Evolutionary conservation across 257 asterid genomes (phyloP), one percentile per base, ranked within the genome.

Genomic region (Solanum ahanhuiri): DNA sequence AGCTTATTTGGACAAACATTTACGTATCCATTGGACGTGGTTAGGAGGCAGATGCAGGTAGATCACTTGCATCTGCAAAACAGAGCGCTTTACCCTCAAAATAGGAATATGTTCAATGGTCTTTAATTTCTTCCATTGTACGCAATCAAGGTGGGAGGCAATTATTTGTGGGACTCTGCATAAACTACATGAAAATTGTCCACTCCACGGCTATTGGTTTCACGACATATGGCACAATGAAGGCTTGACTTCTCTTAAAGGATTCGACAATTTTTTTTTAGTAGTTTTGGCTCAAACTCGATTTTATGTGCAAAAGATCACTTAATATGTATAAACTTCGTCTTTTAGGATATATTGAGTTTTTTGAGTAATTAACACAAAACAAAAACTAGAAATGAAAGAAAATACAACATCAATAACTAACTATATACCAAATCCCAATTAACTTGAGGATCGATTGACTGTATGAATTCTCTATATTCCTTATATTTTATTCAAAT

Each of bases 121-220:
- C 5, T 43, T 43, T 43, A 43, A 43, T 43, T 43, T 43, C 51
- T 43, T 43, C 51, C 57, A 94, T 95, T 37, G 86, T 89, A 10
- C 93, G 86, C 4, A 87, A 92, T 85, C 99, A 96, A 84, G 98
- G 99, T 64, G 93, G 96, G 96, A 93, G 94, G 57, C 98, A 93
- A 83, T 76, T 96, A 67, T 96, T 93, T 85, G 97, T 96, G 31
- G 98, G 99, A 85, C 93, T 96, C 83, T 93, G 98, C 92, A 94
- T 96, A 88, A 96, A 95, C 66, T 96, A 95, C 87, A 95, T 96
- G 82, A 95, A 96, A 98, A 91, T 96, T 76, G 98, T 96, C 69
- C 99, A 98, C 1, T 94, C 99, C 1, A 96, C 93, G 22, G 97
- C 97, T 7, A 93, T 95, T 81, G 99, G 98, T 77, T 95, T 95